These are phyloP conservation scores for Larix kaempferi DNA, from an alignment of 75 land plant species.

Conservation along the genomic window DNA sequence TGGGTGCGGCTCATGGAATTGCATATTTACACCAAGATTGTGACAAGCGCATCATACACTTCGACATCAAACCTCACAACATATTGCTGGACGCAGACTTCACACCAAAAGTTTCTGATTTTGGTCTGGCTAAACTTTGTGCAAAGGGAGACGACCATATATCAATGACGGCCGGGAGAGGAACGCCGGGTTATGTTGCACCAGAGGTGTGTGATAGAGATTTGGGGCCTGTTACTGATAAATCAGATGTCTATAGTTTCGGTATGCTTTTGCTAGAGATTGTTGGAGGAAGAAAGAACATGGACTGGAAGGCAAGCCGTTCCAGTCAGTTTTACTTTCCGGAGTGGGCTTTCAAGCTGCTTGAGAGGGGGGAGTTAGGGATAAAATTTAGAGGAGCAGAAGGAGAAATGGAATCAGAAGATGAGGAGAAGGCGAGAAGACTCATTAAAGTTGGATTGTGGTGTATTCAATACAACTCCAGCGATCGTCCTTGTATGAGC, in stretches of 20 bases:
- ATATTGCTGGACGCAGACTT: constrained; percentile 27
- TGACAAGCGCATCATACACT: constrained; percentile 26
- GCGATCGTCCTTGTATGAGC: constrained; percentile 13
- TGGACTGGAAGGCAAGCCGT: not conserved
- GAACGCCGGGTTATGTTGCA: constrained; percentile 26
- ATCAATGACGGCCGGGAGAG: constrained; percentile 15
- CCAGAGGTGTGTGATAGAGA: constrained; percentile 16
- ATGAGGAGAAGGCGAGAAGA: constrained; percentile 5
- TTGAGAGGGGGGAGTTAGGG: not conserved
- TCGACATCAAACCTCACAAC: constrained; percentile 38
- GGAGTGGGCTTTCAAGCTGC: constrained; percentile 1
- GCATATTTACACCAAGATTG: constrained; percentile 39
- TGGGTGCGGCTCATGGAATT: constrained; percentile 31
- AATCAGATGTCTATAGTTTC: constrained; percentile 35
- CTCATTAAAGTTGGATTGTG: constrained; percentile 16
- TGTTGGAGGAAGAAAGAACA: constrained; percentile 16
- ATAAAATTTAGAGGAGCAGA: not conserved
- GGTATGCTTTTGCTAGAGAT: constrained; percentile 33
- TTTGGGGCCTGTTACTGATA: constrained; percentile 10
- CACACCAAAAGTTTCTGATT: constrained; percentile 27
- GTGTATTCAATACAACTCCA: constrained; percentile 20
- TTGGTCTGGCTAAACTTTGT: constrained; percentile 29
- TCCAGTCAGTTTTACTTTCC: not conserved
- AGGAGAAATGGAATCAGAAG: not conserved
- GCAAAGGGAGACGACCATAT: constrained; percentile 2